Evolutionary conservation across 192 early-diverging fungal species (phyloP), one percentile per base, ranked within the genome.

Genomic region (Coemansia sp.): DNA sequence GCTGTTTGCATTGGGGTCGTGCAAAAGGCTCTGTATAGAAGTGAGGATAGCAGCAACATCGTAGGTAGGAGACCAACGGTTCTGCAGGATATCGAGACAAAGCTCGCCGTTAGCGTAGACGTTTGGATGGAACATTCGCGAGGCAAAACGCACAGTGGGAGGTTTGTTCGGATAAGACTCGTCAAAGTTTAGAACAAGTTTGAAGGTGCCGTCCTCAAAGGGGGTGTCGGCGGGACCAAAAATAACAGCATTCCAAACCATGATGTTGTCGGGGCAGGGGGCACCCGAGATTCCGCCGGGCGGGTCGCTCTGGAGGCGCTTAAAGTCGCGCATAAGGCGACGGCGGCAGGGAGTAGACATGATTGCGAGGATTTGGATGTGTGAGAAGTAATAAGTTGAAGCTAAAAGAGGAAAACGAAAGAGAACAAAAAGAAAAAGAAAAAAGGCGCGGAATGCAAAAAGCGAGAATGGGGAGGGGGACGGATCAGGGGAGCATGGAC

Each of bases 241-340:
- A 72, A 99, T 99, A n/a, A 99, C 95, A 14, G 96, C 97, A 69
- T 99, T 98, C 97, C 97, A 97, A 42, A 92, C 59, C 84, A 97
- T 90, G 60, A 98, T 97, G 72, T 98, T 98, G 84, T 98, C 95
- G 1, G 91, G 84, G 70, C 91, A 92, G 14, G 97, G 97, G 0
- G 94, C 90, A 19, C 95, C 97, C 11, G 88, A 88, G 50, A 92
- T 87, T 31, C 91, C 84, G 20, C 87, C 93, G 28, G 94, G 93
- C 19, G 97, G 91, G 70, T 99, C 97, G 50, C 87, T 94, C 67
- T 93, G 91, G 45, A 99, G 84, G 29, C 94, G 74, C 67, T 99
- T 99, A 67, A 98, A 98, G 70, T 99, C 97, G 58, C 96, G 87
- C 97, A 99, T 99, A 15, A 99, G 81, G 41, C 97, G 85, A 62